phyloP scores from a whole-genome alignment of 2,329 filamentous ascomycete genomes.

The Madurella fahalii region DNA sequence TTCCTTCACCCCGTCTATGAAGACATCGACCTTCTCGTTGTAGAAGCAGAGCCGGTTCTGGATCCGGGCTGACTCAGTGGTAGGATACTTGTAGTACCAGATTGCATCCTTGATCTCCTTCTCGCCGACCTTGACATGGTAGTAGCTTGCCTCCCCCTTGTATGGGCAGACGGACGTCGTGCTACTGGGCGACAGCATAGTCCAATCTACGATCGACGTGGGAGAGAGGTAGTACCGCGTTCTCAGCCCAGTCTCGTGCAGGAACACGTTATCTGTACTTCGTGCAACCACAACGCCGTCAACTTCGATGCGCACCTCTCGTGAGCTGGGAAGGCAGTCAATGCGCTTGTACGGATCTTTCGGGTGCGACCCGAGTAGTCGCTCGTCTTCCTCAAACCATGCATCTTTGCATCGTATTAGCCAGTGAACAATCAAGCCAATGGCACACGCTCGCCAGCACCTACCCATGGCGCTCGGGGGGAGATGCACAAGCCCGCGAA shows the following conservation, averaged over 20 bases:
- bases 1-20: conserved; percentile 45
- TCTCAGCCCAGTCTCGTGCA: conserved; percentile 58
- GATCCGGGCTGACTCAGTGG: conserved; percentile 51
- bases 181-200: conserved; percentile 44
- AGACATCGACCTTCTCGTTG: conserved; percentile 64
- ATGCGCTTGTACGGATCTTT: conserved; percentile 65
- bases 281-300: conserved; percentile 46
- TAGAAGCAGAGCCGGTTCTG: conserved; percentile 60
- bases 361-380: conserved; percentile 45
- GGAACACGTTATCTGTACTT: conserved; percentile 44
- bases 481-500: background rate
- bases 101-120: conserved; percentile 46
- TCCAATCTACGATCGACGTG: conserved; percentile 42
- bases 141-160: conserved; percentile 63
- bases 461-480: background rate
- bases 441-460: background rate
- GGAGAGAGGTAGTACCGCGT: conserved; percentile 57
- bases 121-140: conserved; percentile 47
- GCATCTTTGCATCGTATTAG: conserved; percentile 21
- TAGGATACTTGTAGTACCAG: conserved; percentile 61
- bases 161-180: conserved; percentile 61
- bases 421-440: background rate
- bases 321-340: conserved; percentile 54
- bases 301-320: conserved; percentile 48
- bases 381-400: conserved; percentile 38